A percentile compares a stretch with the other conserved stretches of the same genome.
Conservation (phyloP, 441 rosid species). For the Erodium moschatum region DNA sequence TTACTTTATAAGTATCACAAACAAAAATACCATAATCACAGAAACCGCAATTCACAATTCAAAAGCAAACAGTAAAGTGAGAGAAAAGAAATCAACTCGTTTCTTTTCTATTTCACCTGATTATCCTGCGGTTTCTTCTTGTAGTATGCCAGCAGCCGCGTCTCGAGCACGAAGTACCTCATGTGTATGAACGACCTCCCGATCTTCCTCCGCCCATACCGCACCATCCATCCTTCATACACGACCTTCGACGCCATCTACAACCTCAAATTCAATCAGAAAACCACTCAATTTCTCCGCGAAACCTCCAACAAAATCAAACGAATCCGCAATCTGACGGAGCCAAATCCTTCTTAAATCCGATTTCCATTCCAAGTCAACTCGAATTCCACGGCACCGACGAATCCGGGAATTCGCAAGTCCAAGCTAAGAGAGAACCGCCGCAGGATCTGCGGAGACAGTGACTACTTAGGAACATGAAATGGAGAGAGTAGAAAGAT, state of each 20-base stretch:
- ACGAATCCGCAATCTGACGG: background rate
- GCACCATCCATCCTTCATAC: slow-evolving; percentile 98
- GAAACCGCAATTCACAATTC: background rate
- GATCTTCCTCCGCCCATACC: slow-evolving; percentile 92
- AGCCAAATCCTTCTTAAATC: background rate
- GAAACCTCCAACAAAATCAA: background rate
- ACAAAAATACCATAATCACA: background rate
- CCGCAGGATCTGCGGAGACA: slow-evolving; percentile 3
- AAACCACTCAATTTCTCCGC: background rate
- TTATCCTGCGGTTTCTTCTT: slow-evolving; percentile 87
- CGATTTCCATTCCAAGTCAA: background rate
- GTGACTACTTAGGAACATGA: background rate
- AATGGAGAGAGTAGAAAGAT: background rate
- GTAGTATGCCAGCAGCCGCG: slow-evolving; percentile 87
- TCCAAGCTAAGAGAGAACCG: background rate
- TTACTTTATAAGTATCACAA: background rate
- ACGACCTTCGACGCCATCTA: slow-evolving; percentile 67
- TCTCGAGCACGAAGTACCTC: slow-evolving; percentile 87
- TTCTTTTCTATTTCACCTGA: slow-evolving; percentile 42
- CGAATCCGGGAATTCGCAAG: background rate
- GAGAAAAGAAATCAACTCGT: background rate
- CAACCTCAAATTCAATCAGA: slow-evolving; percentile 10
- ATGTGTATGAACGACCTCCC: slow-evolving; percentile 90
- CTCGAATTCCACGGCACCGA: background rate
- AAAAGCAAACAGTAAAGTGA: background rate